These are phyloP conservation scores for Epicoccum nigrum DNA, from an alignment of 2,329 filamentous ascomycete genomes.

Conservation along the genomic window DNA sequence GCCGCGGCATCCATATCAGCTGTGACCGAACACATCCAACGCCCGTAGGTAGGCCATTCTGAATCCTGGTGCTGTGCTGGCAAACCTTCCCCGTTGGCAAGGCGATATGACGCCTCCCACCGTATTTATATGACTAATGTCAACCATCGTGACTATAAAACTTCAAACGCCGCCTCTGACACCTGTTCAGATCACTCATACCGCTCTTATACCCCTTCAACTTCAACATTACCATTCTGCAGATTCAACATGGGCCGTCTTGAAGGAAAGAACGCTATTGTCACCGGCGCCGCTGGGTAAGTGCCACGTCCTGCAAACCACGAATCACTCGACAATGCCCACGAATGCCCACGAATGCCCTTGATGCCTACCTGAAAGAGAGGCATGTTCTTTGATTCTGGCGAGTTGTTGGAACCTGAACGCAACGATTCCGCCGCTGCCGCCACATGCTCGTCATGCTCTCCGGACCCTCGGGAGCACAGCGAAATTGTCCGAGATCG, in stretches of 20 bases:
- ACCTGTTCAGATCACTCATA: constrained; percentile 11
- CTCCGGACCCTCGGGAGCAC: constrained; percentile 1
- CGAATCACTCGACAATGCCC: neutral
- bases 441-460: neutral
- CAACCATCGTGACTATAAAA: constrained; percentile 30
- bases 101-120: constrained; percentile 14
- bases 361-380: neutral
- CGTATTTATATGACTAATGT: constrained; percentile 17
- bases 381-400: neutral
- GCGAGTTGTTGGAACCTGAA: neutral
- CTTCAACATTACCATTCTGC: constrained; percentile 9
- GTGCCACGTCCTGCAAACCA: constrained; percentile 40
- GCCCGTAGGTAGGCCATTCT: constrained; percentile 8
- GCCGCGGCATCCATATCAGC: neutral
- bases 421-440: constrained; percentile 2
- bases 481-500: neutral
- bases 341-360: neutral
- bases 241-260: constrained; percentile 57
- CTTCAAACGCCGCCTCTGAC: constrained; percentile 20
- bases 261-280: constrained; percentile 71
- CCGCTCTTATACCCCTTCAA: constrained; percentile 2
- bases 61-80: constrained; percentile 2
- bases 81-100: constrained; percentile 19
- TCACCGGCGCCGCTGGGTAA: constrained; percentile 87
- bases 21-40: neutral